phyloP scores from a whole-genome alignment of 169 alveolate species.

The Miamiensis avidus region DNA sequence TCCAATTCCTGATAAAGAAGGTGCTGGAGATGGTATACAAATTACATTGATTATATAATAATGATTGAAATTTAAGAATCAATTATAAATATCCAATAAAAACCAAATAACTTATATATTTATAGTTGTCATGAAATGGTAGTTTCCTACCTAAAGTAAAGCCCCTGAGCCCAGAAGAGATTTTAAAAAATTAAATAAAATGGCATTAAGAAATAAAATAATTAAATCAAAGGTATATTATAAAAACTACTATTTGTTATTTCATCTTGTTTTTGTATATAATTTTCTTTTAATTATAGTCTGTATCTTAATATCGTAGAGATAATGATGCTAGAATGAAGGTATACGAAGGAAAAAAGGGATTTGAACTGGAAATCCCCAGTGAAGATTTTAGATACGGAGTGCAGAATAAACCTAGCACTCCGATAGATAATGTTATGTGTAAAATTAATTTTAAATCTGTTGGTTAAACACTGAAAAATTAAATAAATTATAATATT shows the following conservation, averaged over 20 bases:
- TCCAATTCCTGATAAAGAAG: not conserved
- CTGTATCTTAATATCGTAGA: not conserved
- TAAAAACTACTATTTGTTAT: no score
- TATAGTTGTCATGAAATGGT: constrained; percentile 9
- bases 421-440: not conserved
- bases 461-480: not conserved
- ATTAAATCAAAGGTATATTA: not conserved
- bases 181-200: no score
- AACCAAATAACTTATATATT: not conserved
- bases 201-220: not conserved
- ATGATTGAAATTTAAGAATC: not conserved
- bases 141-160: not conserved
- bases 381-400: constrained; percentile 16
- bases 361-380: constrained; percentile 1
- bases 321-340: constrained; percentile 9
- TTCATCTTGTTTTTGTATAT: no score
- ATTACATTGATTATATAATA: not conserved
- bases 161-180: not conserved
- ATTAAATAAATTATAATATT: no score
- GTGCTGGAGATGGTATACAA: constrained; percentile 7
- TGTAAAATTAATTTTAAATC: not conserved
- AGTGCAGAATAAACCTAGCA: not conserved
- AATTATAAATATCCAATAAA: not conserved
- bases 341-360: constrained; percentile 10
- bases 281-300: not conserved